Conservation (phyloP, 352 stramenopile species). For the Lagenidium giganteum region DNA sequence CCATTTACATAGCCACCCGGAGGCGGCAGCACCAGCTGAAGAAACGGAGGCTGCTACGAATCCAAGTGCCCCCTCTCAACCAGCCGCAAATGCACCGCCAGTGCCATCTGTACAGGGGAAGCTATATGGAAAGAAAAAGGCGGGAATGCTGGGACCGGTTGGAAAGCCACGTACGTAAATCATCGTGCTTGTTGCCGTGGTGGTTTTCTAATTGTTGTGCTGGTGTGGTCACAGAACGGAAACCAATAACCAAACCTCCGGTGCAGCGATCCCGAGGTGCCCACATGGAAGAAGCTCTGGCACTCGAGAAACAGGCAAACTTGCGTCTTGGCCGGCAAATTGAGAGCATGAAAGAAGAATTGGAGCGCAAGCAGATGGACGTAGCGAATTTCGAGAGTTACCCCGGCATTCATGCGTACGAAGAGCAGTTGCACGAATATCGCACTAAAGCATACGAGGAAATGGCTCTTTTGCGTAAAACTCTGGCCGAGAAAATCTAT, state of each 20-base stretch:
- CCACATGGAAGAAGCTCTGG: slow-evolving; percentile 64
- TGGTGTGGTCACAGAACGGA: too few relatives aligned
- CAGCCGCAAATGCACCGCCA: too few relatives aligned
- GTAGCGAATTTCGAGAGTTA: slow-evolving; percentile 74
- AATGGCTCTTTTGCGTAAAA: slow-evolving; percentile 24
- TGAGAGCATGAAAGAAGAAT: slow-evolving; percentile 55
- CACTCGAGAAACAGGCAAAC: slow-evolving; percentile 37
- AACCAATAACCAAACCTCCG: slow-evolving; percentile 23
- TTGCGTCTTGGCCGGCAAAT: slow-evolving; percentile 34
- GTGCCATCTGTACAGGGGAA: slow-evolving; percentile 3
- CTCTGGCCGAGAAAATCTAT: slow-evolving; percentile 50
- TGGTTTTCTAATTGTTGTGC: background rate
- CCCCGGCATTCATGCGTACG: slow-evolving; percentile 43
- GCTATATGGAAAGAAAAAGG: slow-evolving; percentile 51
- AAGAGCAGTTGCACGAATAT: slow-evolving; percentile 44
- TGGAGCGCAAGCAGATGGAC: slow-evolving; percentile 75
- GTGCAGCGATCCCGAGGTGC: slow-evolving; percentile 56
- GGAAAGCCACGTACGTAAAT: slow-evolving; percentile 39
- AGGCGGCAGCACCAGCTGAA: background rate
- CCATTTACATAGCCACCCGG: too few relatives aligned
- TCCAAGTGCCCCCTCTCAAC: too few relatives aligned
- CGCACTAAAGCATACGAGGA: slow-evolving; percentile 28
- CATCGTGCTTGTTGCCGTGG: background rate
- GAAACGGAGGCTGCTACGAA: background rate
- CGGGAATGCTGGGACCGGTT: slow-evolving; percentile 61